Evolutionary conservation across 2,329 filamentous ascomycete genomes (phyloP).

Genomic region (Erysiphe pulchra): DNA sequence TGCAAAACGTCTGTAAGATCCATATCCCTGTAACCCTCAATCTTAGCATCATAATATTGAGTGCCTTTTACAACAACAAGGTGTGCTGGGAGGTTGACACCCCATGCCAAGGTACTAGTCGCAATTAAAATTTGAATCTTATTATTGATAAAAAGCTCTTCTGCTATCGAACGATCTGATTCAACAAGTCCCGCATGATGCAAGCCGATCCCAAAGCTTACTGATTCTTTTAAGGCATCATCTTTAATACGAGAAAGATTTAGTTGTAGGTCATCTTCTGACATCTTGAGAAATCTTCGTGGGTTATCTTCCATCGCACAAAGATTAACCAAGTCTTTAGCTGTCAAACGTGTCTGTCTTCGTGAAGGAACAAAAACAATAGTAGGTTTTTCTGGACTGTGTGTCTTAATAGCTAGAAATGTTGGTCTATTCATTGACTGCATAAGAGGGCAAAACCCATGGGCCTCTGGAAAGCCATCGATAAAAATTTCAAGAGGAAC

Average conservation of each 20-base stretch:
- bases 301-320: conserved; percentile 98
- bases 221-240: conserved; percentile 71
- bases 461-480: conserved; percentile 83
- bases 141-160: conserved; percentile 90
- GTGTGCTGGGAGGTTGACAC: conserved; percentile 90
- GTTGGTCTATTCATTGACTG: conserved; percentile 97
- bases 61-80: conserved; percentile 95
- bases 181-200: conserved; percentile 95
- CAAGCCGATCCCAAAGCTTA: conserved; percentile 88
- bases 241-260: conserved; percentile 85
- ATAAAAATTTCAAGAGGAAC: conserved; percentile 93
- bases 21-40: conserved; percentile 96
- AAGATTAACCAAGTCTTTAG: conserved; percentile 87
- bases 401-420: conserved; percentile 85
- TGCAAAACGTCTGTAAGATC: conserved; percentile 92
- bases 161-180: conserved; percentile 69
- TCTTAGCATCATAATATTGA: conserved; percentile 94
- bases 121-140: conserved; percentile 94
- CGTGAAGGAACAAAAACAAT: conserved; percentile 96
- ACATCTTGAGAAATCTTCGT: conserved; percentile 75
- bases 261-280: conserved; percentile 72
- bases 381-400: conserved; percentile 87
- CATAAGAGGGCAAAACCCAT: conserved; percentile 93
- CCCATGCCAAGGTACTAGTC: conserved; percentile 91
- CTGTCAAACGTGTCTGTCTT: conserved; percentile 79